Conservation (phyloP, 768 basidiomycete species). For the Lepiota subincarnata region DNA sequence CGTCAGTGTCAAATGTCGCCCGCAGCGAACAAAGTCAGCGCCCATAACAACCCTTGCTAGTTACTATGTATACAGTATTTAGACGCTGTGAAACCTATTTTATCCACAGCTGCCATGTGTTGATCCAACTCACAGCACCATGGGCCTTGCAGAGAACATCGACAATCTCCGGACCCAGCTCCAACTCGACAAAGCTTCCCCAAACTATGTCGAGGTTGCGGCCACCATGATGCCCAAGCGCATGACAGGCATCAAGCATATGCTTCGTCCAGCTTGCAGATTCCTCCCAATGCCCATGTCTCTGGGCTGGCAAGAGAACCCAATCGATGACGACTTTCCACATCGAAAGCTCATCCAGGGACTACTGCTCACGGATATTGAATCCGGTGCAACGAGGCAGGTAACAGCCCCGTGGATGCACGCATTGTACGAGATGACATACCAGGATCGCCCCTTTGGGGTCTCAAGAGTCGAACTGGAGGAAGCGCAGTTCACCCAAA, state of each 20-base stretch:
- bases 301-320: conserved; percentile 10
- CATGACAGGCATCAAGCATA: conserved; percentile 7
- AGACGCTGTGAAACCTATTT: no score
- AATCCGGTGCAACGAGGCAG: conserved; percentile 3
- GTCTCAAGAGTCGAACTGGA: conserved; percentile 3
- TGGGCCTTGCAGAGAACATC: not conserved
- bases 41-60: no score
- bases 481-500: conserved; percentile 2
- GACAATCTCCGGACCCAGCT: not conserved
- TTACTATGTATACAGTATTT: no score
- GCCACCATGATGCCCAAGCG: conserved; percentile 9
- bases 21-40: not conserved
- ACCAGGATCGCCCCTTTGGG: not conserved
- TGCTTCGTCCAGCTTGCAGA: conserved; percentile 8
- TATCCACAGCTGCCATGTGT: no score
- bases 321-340: conserved; percentile 9
- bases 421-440: conserved; percentile 2
- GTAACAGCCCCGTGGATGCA: conserved; percentile 12
- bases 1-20: not conserved
- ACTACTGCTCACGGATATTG: conserved; percentile 4
- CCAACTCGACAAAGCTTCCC: not conserved
- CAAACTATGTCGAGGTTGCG: conserved; percentile 6
- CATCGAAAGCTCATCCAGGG: conserved; percentile 4
- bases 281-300: conserved; percentile 11
- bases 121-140: not conserved